Percentiles rank a stretch among this genome's conserved stretches.
Conservation (phyloP, 108 stramenopile genomes). For the Conticribra guillardii region DNA sequence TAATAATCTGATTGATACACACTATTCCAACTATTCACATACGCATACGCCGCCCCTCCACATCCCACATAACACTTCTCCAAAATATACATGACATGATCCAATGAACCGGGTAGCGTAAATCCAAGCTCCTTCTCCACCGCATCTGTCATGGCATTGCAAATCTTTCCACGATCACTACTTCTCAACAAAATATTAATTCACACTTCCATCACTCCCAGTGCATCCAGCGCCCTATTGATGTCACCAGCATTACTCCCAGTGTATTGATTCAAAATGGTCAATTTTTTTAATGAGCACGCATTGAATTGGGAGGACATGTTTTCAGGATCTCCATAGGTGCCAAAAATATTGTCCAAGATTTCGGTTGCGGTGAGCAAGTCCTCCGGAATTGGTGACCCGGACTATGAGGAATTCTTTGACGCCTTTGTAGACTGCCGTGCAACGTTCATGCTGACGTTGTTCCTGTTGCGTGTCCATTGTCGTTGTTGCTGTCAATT, state of each 20-base stretch:
- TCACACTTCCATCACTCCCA: slow-evolving; percentile 44
- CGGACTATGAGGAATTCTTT: slow-evolving; percentile 25
- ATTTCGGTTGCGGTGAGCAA: slow-evolving; percentile 10
- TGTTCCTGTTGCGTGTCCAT: not conserved
- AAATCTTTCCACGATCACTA: slow-evolving; percentile 3
- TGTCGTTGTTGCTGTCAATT: not conserved
- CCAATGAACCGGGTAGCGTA: slow-evolving; percentile 24
- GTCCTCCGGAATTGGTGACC: slow-evolving; percentile 23
- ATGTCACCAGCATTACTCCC: not conserved
- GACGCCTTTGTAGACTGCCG: slow-evolving; percentile 10
- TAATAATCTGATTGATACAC: slow-evolving; percentile 30
- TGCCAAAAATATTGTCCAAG: slow-evolving; percentile 45
- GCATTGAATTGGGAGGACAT: slow-evolving; percentile 38
- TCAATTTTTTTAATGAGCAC: slow-evolving; percentile 32
- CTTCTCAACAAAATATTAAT: slow-evolving; percentile 15
- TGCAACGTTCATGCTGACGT: not conserved
- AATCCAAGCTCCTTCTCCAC: slow-evolving; percentile 24
- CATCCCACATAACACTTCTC: slow-evolving; percentile 38
- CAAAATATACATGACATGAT: slow-evolving; percentile 39
- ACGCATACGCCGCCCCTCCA: slow-evolving; percentile 47
- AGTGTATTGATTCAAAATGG: slow-evolving; percentile 1
- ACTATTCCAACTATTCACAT: slow-evolving; percentile 37
- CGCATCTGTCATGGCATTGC: slow-evolving; percentile 25
- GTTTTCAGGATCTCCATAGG: slow-evolving; percentile 36
- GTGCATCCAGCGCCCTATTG: slow-evolving; percentile 5